These are phyloP conservation scores for Alternaria sp. DNA, from an alignment of 2,329 filamentous ascomycete species.

Conservation along the genomic window DNA sequence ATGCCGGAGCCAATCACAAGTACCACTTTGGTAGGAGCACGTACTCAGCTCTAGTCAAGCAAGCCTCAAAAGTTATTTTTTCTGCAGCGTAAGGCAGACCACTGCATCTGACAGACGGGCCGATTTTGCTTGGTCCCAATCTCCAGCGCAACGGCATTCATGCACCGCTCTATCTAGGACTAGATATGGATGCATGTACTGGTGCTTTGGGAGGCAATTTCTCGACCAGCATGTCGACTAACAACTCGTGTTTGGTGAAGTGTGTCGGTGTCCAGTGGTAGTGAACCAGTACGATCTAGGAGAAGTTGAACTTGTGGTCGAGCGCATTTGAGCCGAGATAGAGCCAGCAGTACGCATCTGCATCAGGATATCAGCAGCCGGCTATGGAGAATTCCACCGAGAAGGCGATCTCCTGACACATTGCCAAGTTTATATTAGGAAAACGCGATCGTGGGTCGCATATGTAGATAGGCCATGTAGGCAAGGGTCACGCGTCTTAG, in stretches of 20 bases:
- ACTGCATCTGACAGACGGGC: constrained; percentile 13
- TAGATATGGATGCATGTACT: constrained; percentile 7
- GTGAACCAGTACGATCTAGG: not conserved
- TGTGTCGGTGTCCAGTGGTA: not conserved
- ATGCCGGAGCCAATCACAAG: constrained; percentile 25
- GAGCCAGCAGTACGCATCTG: constrained; percentile 4
- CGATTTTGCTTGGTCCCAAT: constrained; percentile 14
- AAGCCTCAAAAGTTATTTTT: constrained; percentile 18
- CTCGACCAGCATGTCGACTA: constrained; percentile 3
- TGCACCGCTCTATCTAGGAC: constrained; percentile 13
- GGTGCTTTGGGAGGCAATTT: constrained; percentile 8
- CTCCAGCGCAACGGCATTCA: constrained; percentile 12
- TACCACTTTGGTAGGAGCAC: constrained; percentile 17
- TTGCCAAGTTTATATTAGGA: not conserved
- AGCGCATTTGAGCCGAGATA: constrained; percentile 5
- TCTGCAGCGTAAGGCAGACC: constrained; percentile 12
- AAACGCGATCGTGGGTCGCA: not conserved
- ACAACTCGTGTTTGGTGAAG: not conserved
- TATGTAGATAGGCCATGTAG: not conserved
- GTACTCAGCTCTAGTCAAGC: constrained; percentile 19
- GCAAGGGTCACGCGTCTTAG: not conserved
- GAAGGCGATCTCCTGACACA: not conserved
- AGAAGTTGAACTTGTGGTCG: not conserved
- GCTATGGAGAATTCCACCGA: not conserved
- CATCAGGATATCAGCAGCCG: not conserved